Evolutionary conservation across 306 rosid species (phyloP).

Genomic region (Pyrus betulifolia): DNA sequence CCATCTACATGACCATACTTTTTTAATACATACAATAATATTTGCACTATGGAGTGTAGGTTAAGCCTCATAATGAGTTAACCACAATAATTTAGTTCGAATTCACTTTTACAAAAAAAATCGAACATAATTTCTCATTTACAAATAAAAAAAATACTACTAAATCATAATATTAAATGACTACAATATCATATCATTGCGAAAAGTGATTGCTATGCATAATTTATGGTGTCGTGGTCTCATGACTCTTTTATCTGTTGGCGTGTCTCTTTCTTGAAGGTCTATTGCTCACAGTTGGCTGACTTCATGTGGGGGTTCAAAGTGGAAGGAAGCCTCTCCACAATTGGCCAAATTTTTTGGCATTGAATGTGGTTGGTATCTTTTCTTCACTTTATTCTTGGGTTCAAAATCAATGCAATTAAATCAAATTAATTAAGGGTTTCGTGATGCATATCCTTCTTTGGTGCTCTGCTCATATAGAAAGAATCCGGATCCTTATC

Average conservation of each 20-base stretch:
- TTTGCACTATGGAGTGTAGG: no score
- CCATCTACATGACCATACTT: no score
- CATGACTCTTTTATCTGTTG: not conserved
- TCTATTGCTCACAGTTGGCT: not conserved
- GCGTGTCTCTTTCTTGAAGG: not conserved
- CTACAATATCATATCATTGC: no score
- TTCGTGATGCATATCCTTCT: not conserved
- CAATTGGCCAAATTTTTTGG: not conserved
- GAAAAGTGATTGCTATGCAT: no score
- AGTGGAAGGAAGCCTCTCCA: not conserved
- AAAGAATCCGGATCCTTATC: no score
- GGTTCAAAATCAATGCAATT: not conserved
- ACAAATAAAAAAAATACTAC: no score
- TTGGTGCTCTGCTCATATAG: not conserved
- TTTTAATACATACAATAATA: no score
- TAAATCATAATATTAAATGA: no score
- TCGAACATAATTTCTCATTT: accelerated
- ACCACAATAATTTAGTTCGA: no score
- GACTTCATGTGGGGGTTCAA: not conserved
- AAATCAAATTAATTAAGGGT: not conserved
- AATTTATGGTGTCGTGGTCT: not conserved
- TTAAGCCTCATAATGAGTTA: no score
- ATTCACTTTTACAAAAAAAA: no score
- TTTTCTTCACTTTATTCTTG: not conserved
- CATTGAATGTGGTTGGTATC: not conserved